Evolutionary conservation across 768 basidiomycete species (phyloP), one percentile per base, ranked within the genome.

Genomic region (Pulveroboletus sp.): DNA sequence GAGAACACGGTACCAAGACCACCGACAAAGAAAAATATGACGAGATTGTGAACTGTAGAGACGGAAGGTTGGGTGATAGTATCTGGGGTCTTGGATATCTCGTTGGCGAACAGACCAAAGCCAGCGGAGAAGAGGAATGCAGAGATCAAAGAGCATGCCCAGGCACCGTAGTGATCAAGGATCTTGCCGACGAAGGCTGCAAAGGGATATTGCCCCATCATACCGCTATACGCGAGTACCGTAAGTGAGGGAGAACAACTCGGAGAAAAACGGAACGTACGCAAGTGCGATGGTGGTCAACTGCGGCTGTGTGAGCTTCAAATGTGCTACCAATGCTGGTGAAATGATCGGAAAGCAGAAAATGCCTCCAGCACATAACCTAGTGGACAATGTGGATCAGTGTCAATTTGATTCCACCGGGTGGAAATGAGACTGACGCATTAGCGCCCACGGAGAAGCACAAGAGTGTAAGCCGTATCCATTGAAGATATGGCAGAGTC

Each of bases 141-240:
- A 0, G 86, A 76, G 14, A 79, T 59, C 38, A 87, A 67, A 15
- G 89, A 89, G 64, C 82, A 86, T 5, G 73, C 62, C 63, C 84
- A 77, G 32, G 89, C 81, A 0, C 89, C 89, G 58, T 80, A 76
- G 35, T 59, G 59, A 67, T 92, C 89, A 37, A 87, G 73, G 2
- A 83, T 62, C 54, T 80, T 83, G 40, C 89, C 89, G 37, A 84
- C 80, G 1, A 88, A 14, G 2, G 82, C 81, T 17, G 84, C 79
- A 50, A 88, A 74, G 3, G 87, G 86, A 64, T 92, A 91, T 70
- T 91, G 88, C 5, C 86, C 84, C 54, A 82, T 77, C 77, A 92
- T 82, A 3, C 85, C 89, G n/a, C 89, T 91, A 45, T 32, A 35
- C 47, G 26, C 11, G 40, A 45, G 28, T 30, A 8, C 15, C 5